phyloP scores from a whole-genome alignment of 1,284 basidiomycete species.

The Mycosarcoma mackinlayi region DNA sequence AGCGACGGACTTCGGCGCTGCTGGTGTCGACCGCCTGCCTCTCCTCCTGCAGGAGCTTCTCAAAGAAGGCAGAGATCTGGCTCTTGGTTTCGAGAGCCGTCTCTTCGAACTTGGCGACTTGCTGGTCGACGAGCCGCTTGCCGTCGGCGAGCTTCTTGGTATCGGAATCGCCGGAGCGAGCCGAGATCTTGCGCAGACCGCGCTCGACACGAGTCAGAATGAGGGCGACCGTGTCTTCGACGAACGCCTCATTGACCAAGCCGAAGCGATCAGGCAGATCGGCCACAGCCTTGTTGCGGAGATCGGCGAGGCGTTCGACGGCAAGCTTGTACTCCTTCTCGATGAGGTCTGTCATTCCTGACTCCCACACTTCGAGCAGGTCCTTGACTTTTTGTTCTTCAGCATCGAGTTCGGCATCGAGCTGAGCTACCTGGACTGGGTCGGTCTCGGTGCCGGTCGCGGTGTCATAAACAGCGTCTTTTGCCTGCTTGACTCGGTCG shows the following conservation, averaged over 20 bases:
- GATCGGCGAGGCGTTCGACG: constrained; percentile 51
- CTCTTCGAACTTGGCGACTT: constrained; percentile 46
- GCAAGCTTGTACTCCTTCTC: constrained; percentile 56
- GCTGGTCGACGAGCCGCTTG: constrained; percentile 44
- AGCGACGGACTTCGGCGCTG: constrained; percentile 53
- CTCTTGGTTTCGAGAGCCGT: constrained; percentile 39
- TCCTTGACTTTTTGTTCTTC: constrained; percentile 52
- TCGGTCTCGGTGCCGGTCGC: constrained; percentile 38
- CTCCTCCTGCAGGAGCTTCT: constrained; percentile 47
- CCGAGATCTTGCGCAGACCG: constrained; percentile 47
- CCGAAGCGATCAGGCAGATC: constrained; percentile 61
- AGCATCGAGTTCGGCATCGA: constrained; percentile 59
- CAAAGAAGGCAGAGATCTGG: constrained; percentile 45
- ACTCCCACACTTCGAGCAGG: constrained; percentile 61
- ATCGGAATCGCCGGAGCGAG: constrained; percentile 13
- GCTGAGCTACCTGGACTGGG: constrained; percentile 45
- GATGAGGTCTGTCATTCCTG: constrained; percentile 52
- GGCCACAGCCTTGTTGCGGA: constrained; percentile 42
- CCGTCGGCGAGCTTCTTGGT: constrained; percentile 25
- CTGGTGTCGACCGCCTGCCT: constrained; percentile 48
- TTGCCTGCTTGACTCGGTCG: constrained; percentile 54
- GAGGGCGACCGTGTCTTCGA: constrained; percentile 54
- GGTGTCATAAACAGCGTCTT: constrained; percentile 39
- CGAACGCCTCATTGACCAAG: constrained; percentile 53
- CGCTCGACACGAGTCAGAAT: constrained; percentile 53